phyloP scores from a whole-genome alignment of 176 grass and related monocot species.

The Phragmites australis region DNA sequence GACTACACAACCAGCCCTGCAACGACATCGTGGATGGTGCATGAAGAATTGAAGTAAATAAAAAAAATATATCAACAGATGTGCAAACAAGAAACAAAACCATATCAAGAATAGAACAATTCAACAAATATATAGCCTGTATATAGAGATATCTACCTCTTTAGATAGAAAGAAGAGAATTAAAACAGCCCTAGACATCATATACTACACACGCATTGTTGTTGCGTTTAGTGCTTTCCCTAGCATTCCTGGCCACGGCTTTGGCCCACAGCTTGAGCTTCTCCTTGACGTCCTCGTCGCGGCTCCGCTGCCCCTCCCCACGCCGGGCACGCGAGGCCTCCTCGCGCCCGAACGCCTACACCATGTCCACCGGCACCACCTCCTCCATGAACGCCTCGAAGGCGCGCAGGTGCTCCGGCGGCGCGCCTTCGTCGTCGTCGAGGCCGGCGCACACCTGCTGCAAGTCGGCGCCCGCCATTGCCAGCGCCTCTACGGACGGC shows the following conservation, averaged over 20 bases:
- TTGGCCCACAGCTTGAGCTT: slow-evolving; percentile 58
- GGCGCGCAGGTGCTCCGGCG: slow-evolving; percentile 38
- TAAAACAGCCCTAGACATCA: too few relatives aligned
- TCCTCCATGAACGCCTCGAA: slow-evolving; percentile 48
- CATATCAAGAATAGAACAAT: too few relatives aligned
- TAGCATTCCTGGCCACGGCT: slow-evolving; percentile 22
- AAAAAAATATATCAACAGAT: too few relatives aligned
- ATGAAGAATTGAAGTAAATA: too few relatives aligned
- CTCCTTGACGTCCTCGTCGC: slow-evolving; percentile 35
- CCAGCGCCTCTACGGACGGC: slow-evolving; percentile 38
- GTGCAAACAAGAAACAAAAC: too few relatives aligned
- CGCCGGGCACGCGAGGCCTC: slow-evolving; percentile 24
- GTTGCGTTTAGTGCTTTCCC: too few relatives aligned
- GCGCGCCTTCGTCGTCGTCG: not conserved
- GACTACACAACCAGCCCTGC: too few relatives aligned
- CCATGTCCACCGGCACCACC: slow-evolving; percentile 43
- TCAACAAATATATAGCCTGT: too few relatives aligned
- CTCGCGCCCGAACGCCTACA: slow-evolving; percentile 17
- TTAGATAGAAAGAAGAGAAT: too few relatives aligned
- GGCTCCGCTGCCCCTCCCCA: not conserved
- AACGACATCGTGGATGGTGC: too few relatives aligned
- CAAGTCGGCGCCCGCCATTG: slow-evolving; percentile 30
- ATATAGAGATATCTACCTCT: too few relatives aligned
- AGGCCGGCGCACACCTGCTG: not conserved
- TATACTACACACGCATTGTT: too few relatives aligned